Percentiles rank a stretch among this genome's conserved stretches.
phyloP scores from a whole-genome alignment of 331 rosid species.

The Pyrus hybrid region DNA sequence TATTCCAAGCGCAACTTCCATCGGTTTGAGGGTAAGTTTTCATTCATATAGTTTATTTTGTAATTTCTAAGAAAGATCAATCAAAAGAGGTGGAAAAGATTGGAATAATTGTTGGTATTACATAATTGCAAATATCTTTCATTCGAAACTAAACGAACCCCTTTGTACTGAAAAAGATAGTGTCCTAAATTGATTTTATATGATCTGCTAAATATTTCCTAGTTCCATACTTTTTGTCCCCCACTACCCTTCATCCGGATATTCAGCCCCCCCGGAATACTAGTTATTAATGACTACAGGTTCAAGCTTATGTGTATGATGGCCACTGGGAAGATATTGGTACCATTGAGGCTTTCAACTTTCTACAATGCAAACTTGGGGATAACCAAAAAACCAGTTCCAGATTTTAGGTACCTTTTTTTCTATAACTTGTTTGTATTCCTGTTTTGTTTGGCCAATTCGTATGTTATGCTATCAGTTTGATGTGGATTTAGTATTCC shows the following conservation, averaged over 20 bases:
- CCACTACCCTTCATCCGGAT: not conserved
- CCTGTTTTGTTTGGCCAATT: not conserved
- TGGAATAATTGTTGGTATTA: not conserved
- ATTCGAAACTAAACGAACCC: not conserved
- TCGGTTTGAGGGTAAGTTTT: conserved; percentile 72
- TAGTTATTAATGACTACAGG: conserved; percentile 35
- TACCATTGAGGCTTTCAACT: conserved; percentile 67
- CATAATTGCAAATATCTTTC: not conserved
- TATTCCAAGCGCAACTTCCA: conserved; percentile 96
- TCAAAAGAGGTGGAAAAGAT: not conserved
- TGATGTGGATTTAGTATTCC: not conserved
- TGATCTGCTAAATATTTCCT: not conserved
- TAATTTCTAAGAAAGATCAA: not conserved
- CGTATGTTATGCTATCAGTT: conserved; percentile 1
- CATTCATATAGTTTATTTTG: not conserved
- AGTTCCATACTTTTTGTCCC: not conserved
- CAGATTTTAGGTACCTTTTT: conserved; percentile 76
- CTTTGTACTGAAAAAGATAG: not conserved
- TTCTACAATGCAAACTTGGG: conserved; percentile 96
- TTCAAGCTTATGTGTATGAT: conserved; percentile 93
- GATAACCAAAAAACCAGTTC: conserved; percentile 93
- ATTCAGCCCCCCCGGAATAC: not conserved
- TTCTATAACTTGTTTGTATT: not conserved
- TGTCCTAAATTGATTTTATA: not conserved
- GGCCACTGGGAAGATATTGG: conserved; percentile 99